These are phyloP conservation scores for Aureobasidium sp. DNA, from an alignment of 2,329 filamentous ascomycete species.

Conservation along the genomic window DNA sequence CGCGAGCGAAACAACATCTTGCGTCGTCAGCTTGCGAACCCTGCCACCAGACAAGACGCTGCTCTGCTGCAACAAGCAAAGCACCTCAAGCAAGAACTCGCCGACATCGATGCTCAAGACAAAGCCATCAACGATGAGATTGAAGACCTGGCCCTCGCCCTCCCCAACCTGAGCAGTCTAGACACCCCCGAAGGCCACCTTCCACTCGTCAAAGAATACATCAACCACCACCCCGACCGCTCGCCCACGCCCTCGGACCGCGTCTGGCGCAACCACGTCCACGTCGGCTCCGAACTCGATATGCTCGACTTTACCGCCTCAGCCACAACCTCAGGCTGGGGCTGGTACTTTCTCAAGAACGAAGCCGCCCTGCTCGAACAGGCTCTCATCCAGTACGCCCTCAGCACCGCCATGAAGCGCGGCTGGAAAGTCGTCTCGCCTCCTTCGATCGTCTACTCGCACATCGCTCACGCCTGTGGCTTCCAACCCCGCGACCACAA, in stretches of 20 bases:
- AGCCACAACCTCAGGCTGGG: conserved; percentile 82
- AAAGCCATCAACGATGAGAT: conserved; percentile 58
- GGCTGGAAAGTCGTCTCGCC: conserved; percentile 79
- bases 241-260: conserved; percentile 33
- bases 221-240: conserved; percentile 60
- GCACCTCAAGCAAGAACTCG: conserved; percentile 56
- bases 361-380: conserved; percentile 92
- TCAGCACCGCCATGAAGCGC: conserved; percentile 61
- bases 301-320: conserved; percentile 85
- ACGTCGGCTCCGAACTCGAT: conserved; percentile 78
- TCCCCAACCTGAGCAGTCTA: conserved; percentile 79
- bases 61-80: conserved; percentile 57
- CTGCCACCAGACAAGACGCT: conserved; percentile 12
- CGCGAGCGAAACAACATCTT: conserved; percentile 62
- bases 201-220: conserved; percentile 62
- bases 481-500: conserved; percentile 89
- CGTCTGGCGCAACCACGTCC: conserved; percentile 67
- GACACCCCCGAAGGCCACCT: conserved; percentile 66
- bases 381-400: conserved; percentile 79
- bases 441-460: conserved; percentile 83
- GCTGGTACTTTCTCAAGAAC: conserved; percentile 94
- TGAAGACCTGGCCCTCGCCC: conserved; percentile 62
- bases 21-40: conserved; percentile 24
- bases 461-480: conserved; percentile 84
- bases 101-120: conserved; percentile 55